Conservation (phyloP, 192 early-diverging fungal species). For the Cladochytrium replicatum region DNA sequence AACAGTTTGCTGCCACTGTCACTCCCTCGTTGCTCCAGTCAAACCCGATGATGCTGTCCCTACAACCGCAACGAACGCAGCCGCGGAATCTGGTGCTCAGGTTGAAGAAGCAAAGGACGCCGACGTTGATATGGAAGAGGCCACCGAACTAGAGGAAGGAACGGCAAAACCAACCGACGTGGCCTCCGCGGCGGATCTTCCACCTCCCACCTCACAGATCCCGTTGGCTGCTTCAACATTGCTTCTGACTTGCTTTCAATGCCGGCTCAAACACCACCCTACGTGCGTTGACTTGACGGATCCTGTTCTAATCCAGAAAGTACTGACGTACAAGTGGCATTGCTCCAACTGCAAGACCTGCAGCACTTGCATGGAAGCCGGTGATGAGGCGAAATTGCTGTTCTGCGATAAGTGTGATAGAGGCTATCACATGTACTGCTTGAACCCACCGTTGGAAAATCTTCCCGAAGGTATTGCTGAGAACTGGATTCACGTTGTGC, state of each 20-base stretch:
- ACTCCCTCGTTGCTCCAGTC: conserved; percentile 1
- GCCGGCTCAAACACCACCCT: conserved; percentile 28
- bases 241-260: conserved; percentile 14
- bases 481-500: neutral
- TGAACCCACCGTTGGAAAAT: conserved; percentile 30
- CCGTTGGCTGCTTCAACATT: conserved; percentile 5
- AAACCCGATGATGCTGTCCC: neutral
- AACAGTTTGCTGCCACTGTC: conserved; percentile 17
- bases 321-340: conserved; percentile 33
- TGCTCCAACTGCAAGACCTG: conserved; percentile 45
- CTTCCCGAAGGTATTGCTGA: conserved; percentile 33
- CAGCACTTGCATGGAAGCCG: conserved; percentile 28
- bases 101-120: too few relatives aligned
- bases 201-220: neutral
- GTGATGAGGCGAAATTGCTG: conserved; percentile 41
- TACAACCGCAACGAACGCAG: too few relatives aligned
- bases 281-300: conserved; percentile 37
- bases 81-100: too few relatives aligned
- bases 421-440: conserved; percentile 43
- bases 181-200: neutral
- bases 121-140: too few relatives aligned
- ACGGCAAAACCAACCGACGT: neutral
- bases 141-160: neutral
- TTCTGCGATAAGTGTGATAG: conserved; percentile 50
- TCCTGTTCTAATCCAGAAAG: conserved; percentile 30